Percentiles rank a stretch among this genome's conserved stretches.
Evolutionary conservation across 768 basidiomycete species (phyloP).

Genomic region (Auricularia sp.): DNA sequence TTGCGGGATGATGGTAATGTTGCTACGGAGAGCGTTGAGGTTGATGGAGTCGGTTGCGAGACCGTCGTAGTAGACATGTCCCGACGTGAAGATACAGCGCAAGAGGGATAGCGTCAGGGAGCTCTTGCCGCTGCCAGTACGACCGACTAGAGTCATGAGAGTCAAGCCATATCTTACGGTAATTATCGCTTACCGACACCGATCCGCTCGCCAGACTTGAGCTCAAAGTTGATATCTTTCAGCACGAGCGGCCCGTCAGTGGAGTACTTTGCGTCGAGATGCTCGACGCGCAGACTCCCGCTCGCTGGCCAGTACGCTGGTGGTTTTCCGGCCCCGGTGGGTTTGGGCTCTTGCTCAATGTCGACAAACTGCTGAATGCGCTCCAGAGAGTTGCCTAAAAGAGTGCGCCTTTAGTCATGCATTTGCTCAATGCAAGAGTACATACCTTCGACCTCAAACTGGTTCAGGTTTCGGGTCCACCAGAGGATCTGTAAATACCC

Average conservation of each 20-base stretch:
- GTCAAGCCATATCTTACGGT: background rate
- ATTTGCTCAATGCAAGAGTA: too few relatives aligned
- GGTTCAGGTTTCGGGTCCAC: background rate
- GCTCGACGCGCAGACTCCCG: constrained; percentile 43
- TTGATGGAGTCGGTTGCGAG: constrained; percentile 23
- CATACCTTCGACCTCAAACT: background rate
- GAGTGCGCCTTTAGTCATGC: background rate
- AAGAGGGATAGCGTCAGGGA: constrained; percentile 26
- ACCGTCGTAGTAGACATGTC: constrained; percentile 27
- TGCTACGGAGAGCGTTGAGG: constrained; percentile 23
- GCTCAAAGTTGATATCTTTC: constrained; percentile 31
- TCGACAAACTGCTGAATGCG: constrained; percentile 37
- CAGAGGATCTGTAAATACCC: background rate
- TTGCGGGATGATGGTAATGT: constrained; percentile 25
- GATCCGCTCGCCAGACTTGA: constrained; percentile 29
- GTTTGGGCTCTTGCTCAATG: constrained; percentile 46
- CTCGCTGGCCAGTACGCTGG: constrained; percentile 60
- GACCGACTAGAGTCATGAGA: background rate
- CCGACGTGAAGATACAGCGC: constrained; percentile 28
- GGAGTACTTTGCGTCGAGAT: constrained; percentile 45
- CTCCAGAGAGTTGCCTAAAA: constrained; percentile 11
- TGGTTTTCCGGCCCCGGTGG: constrained; percentile 32
- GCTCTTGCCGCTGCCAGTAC: background rate
- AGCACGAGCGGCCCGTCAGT: constrained; percentile 35
- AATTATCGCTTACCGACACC: constrained; percentile 19